Percentiles rank a stretch among this genome's conserved stretches.
phyloP scores from a whole-genome alignment of 176 grass and related monocot genomes.

The Carex cristatella region DNA sequence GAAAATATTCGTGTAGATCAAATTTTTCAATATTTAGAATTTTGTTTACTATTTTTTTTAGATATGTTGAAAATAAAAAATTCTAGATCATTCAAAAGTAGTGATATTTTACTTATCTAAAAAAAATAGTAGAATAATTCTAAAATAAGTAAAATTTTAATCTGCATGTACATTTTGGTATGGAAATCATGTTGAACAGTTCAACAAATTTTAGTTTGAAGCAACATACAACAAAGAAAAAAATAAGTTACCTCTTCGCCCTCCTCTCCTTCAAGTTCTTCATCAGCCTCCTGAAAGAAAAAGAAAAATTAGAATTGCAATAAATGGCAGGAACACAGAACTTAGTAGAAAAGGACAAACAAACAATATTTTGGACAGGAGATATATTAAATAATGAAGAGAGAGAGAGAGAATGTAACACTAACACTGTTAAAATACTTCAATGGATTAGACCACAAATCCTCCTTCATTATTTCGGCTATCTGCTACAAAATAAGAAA shows the following conservation, averaged over 20 bases:
- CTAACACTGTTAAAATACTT: slow-evolving; percentile 93
- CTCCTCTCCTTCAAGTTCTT: slow-evolving; percentile 63
- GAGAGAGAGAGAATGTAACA: slow-evolving; percentile 7
- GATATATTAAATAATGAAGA: background rate
- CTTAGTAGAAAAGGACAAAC: background rate
- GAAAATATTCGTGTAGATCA: no score
- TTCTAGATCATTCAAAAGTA: no score
- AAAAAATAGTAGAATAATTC: no score
- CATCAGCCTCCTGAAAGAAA: slow-evolving; percentile 58
- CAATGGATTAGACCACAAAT: slow-evolving; percentile 89
- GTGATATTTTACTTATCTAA: no score
- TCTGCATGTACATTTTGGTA: no score
- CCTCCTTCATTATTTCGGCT: slow-evolving; percentile 82
- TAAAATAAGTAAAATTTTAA: no score
- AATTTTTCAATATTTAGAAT: no score
- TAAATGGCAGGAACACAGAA: background rate
- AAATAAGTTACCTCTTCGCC: slow-evolving; percentile 58
- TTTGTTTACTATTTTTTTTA: background rate
- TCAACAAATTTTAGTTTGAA: no score
- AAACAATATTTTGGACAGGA: background rate
- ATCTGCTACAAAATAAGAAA: slow-evolving; percentile 32
- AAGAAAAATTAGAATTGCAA: background rate
- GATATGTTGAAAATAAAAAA: no score
- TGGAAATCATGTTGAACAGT: no score
- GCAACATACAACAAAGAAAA: no score